These are phyloP conservation scores for Dillenia suffruticosa DNA, from an alignment of 164 flowering plant species.

Conservation along the genomic window DNA sequence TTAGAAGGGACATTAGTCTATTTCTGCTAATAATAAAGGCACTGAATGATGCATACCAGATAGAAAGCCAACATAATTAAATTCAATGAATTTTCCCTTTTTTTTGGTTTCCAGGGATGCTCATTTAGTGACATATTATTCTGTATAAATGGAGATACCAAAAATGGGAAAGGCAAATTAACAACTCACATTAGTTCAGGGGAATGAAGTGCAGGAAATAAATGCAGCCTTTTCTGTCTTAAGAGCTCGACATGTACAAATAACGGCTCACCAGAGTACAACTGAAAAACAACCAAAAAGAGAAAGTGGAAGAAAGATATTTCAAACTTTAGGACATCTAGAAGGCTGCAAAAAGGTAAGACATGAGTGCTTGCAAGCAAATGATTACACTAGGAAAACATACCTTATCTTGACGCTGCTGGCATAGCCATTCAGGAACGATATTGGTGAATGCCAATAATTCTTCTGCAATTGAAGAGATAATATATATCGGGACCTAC, in stretches of 20 bases:
- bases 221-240: slow-evolving; percentile 53
- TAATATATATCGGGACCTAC: slow-evolving; percentile 76
- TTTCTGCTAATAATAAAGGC: too few species aligned
- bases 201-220: slow-evolving; percentile 65
- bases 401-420: slow-evolving; percentile 75
- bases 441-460: slow-evolving; percentile 57
- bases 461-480: slow-evolving; percentile 81
- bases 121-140: too few species aligned
- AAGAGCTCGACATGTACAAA: slow-evolving; percentile 68
- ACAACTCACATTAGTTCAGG: slow-evolving; percentile 54
- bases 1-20: too few species aligned
- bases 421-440: slow-evolving; percentile 89
- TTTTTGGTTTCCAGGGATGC: too few species aligned
- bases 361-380: too few species aligned
- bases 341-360: too few species aligned
- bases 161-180: too few species aligned
- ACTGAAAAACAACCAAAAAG: slow-evolving; percentile 36
- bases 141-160: too few species aligned
- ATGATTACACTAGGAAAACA: not conserved
- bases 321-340: too few species aligned
- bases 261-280: slow-evolving; percentile 65
- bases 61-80: too few species aligned
- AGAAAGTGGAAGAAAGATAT: not conserved
- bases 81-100: too few species aligned
- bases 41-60: too few species aligned